Percentiles rank a stretch among this genome's conserved stretches.
Conservation (phyloP, 2,329 filamentous ascomycete genomes). For the Emergomyces orientalis region DNA sequence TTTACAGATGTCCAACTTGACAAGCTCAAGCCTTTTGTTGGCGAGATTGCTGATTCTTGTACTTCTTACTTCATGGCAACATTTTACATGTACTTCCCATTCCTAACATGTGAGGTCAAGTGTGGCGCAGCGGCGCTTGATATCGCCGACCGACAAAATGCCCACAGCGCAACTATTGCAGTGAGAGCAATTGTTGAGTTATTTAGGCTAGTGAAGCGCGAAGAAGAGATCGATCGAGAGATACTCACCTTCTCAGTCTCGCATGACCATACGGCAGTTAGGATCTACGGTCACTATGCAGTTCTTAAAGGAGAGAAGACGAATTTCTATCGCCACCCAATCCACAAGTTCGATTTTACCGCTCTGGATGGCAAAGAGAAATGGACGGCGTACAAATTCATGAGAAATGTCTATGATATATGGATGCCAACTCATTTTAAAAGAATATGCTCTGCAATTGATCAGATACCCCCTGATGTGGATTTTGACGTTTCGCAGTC, state of each 20-base stretch:
- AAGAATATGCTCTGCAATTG: background rate
- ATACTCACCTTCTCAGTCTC: too few species aligned
- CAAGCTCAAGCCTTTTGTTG: constrained; percentile 24
- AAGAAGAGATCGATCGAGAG: too few species aligned
- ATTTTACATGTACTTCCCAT: constrained; percentile 21
- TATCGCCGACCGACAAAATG: constrained; percentile 23
- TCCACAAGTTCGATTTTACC: constrained; percentile 29
- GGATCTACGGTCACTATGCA: constrained; percentile 37
- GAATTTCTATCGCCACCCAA: constrained; percentile 33
- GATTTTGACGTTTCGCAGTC: constrained; percentile 5
- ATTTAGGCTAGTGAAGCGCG: constrained; percentile 23
- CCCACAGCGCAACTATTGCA: constrained; percentile 25
- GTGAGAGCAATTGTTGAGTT: constrained; percentile 31
- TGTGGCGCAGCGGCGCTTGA: constrained; percentile 20
- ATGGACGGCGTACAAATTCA: constrained; percentile 32
- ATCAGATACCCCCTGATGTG: background rate
- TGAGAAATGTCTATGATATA: constrained; percentile 27
- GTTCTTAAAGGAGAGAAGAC: constrained; percentile 25
- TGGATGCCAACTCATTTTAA: constrained; percentile 24
- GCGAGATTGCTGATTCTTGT: constrained; percentile 10
- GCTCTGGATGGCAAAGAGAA: constrained; percentile 26
- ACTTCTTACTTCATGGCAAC: constrained; percentile 19
- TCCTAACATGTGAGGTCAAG: constrained; percentile 21
- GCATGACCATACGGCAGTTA: constrained; percentile 18
- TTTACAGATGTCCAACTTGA: constrained; percentile 28